A percentile compares a stretch with the other conserved stretches of the same genome.
phyloP scores from a whole-genome alignment of 2,329 filamentous ascomycete species.

The Microcyclospora tardicrescens region DNA sequence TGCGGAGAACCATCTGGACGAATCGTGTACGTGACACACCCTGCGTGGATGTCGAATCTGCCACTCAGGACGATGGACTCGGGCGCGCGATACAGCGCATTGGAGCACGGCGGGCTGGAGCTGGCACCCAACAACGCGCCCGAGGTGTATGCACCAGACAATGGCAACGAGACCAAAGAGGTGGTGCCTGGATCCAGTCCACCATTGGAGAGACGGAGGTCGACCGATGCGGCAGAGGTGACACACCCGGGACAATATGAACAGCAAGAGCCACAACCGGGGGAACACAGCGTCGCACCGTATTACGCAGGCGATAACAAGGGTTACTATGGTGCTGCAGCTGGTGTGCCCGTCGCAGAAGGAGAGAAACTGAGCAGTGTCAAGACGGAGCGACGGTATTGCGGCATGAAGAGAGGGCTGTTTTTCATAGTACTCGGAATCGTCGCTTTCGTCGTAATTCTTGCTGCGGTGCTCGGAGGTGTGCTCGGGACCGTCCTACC shows the following conservation, averaged over 20 bases:
- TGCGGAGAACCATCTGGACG: no score
- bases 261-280: background rate
- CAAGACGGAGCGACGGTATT: slow-evolving; percentile 1
- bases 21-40: no score
- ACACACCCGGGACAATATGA: slow-evolving; percentile 2
- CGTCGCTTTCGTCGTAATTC: slow-evolving; percentile 2
- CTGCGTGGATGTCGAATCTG: no score
- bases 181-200: background rate
- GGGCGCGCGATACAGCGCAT: slow-evolving; percentile 3
- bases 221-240: slow-evolving; percentile 2
- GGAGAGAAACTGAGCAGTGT: background rate
- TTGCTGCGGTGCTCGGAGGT: slow-evolving; percentile 6
- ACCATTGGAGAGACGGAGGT: slow-evolving; percentile 1
- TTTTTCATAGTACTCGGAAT: slow-evolving; percentile 4
- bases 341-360: no score
- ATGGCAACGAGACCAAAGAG: no score
- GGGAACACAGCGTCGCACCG: background rate
- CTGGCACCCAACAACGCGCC: slow-evolving; percentile 1
- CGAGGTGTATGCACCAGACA: background rate
- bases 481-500: slow-evolving; percentile 5
- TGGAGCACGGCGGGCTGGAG: slow-evolving; percentile 6
- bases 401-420: slow-evolving; percentile 6
- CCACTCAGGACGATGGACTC: background rate
- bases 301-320: background rate
- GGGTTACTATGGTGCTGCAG: background rate